Conservation (phyloP, 108 stramenopile genomes). For the Skeletonema tropicum region DNA sequence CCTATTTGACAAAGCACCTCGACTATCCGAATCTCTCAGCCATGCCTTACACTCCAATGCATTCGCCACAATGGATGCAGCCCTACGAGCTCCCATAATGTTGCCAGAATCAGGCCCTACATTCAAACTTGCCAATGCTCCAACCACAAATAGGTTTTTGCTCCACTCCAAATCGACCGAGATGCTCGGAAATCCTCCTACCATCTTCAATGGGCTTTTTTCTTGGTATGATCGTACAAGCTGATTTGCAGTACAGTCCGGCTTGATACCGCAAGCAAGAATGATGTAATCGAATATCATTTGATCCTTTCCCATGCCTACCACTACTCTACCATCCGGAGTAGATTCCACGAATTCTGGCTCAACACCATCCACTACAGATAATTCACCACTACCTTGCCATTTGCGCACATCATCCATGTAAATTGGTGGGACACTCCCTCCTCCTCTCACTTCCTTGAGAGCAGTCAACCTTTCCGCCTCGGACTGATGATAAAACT, state of each 20-base stretch:
- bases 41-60: slow-evolving; percentile 51
- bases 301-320: slow-evolving; percentile 18
- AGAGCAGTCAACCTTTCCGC: slow-evolving; percentile 33
- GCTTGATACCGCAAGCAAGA: slow-evolving; percentile 63
- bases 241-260: slow-evolving; percentile 45
- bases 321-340: slow-evolving; percentile 12
- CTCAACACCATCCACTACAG: slow-evolving; percentile 11
- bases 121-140: slow-evolving; percentile 58
- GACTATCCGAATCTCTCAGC: slow-evolving; percentile 43
- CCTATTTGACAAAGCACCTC: slow-evolving; percentile 28
- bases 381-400: slow-evolving; percentile 35
- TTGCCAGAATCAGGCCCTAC: slow-evolving; percentile 75
- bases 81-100: slow-evolving; percentile 72
- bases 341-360: slow-evolving; percentile 3
- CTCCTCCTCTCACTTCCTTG: slow-evolving; percentile 57
- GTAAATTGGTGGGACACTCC: slow-evolving; percentile 72
- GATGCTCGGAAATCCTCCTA: slow-evolving; percentile 62
- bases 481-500: slow-evolving; percentile 65
- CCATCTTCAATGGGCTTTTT: slow-evolving; percentile 36
- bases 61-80: slow-evolving; percentile 60
- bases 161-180: slow-evolving; percentile 64
- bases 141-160: slow-evolving; percentile 57
- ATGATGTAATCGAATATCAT: slow-evolving; percentile 46
- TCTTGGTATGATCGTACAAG: slow-evolving; percentile 27
- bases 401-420: slow-evolving; percentile 48